Percentiles rank a stretch among this genome's conserved stretches.
These are phyloP conservation scores for Neocatenulostroma microsporum DNA, from an alignment of 2,329 filamentous ascomycete species.

Conservation along the genomic window DNA sequence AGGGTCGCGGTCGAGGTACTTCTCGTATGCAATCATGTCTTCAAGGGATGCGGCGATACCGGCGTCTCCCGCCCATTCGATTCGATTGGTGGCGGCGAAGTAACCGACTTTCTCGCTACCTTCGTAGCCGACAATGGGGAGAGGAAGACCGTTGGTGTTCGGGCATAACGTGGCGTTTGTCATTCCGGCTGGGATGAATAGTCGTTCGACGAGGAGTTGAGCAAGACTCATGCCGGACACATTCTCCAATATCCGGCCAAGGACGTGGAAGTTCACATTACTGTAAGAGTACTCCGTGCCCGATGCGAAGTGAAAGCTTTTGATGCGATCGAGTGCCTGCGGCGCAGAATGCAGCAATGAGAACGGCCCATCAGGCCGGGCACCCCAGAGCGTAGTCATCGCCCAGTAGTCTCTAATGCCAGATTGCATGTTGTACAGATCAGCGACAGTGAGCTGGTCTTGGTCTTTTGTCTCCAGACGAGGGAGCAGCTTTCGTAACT, in stretches of 20 bases:
- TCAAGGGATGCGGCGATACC: constrained; percentile 37
- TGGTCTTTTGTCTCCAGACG: constrained; percentile 14
- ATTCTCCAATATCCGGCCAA: constrained; percentile 34
- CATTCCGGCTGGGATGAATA: constrained; percentile 39
- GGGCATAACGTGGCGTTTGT: constrained; percentile 33
- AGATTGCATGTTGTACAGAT: constrained; percentile 37
- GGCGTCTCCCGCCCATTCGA: constrained; percentile 43
- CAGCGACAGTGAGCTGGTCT: constrained; percentile 29
- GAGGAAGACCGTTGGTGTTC: constrained; percentile 32
- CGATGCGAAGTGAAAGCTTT: constrained; percentile 36
- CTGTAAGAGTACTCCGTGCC: constrained; percentile 39
- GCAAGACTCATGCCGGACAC: constrained; percentile 31
- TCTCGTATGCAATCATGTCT: constrained; percentile 43
- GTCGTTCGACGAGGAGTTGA: constrained; percentile 30
- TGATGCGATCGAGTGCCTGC: constrained; percentile 22
- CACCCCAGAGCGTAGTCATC: constrained; percentile 37
- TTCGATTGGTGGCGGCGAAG: constrained; percentile 32
- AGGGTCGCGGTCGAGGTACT: constrained; percentile 32
- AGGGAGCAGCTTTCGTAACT: constrained; percentile 27
- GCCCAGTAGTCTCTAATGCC: constrained; percentile 43
- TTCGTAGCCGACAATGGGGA: constrained; percentile 39
- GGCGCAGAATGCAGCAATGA: constrained; percentile 29
- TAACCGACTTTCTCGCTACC: constrained; percentile 34
- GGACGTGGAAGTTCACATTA: constrained; percentile 38
- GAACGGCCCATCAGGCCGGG: constrained; percentile 34